phyloP scores from a whole-genome alignment of 257 asterid species.

The Apocynum venetum region DNA sequence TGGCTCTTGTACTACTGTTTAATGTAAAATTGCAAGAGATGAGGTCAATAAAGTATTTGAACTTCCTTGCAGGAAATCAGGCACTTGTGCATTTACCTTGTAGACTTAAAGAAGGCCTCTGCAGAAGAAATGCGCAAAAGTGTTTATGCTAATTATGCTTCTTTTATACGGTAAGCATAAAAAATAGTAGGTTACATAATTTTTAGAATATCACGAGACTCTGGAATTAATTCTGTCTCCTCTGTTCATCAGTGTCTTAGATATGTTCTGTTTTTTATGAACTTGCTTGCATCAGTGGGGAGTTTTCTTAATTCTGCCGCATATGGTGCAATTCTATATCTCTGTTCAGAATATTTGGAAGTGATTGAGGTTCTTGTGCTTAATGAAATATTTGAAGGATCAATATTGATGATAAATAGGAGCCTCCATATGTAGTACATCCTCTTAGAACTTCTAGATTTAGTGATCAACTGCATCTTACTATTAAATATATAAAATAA shows the following conservation, averaged over 20 bases:
- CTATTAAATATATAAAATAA: too few relatives aligned
- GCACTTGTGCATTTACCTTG: conserved; percentile 67
- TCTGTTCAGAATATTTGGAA: background rate
- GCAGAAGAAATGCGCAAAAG: conserved; percentile 96
- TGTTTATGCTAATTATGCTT: conserved; percentile 81
- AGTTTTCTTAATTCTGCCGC: too few relatives aligned
- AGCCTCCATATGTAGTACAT: too few relatives aligned
- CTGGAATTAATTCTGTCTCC: background rate
- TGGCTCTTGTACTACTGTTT: background rate
- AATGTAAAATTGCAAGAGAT: background rate
- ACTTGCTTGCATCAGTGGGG: background rate
- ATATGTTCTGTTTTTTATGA: too few relatives aligned
- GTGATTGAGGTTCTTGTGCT: background rate
- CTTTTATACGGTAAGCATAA: conserved; percentile 67
- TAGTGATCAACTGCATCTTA: too few relatives aligned
- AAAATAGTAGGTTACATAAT: background rate
- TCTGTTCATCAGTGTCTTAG: background rate
- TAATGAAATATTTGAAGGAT: too few relatives aligned
- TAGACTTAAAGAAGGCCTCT: conserved; percentile 79
- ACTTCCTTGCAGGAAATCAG: conserved; percentile 62
- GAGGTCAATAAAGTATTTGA: background rate
- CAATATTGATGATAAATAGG: background rate
- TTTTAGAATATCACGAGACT: background rate
- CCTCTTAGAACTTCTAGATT: too few relatives aligned
- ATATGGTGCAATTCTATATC: background rate